A percentile compares a stretch with the other conserved stretches of the same genome.
Evolutionary conservation across 441 rosid genomes (phyloP).

Genomic region (Geranium incanum): DNA sequence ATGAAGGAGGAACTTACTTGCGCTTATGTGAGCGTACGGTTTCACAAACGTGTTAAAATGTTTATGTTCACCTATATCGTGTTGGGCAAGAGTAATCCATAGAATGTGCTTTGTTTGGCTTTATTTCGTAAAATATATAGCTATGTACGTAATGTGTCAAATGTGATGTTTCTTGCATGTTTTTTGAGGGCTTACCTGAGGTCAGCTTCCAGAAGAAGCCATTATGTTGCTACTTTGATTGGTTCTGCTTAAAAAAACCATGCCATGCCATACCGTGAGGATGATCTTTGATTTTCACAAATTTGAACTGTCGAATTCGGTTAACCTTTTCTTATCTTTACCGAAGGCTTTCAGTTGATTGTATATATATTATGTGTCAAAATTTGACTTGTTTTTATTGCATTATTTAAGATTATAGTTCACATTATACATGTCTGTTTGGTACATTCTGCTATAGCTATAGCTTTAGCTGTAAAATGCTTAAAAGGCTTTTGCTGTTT

Average conservation of each 20-base stretch:
- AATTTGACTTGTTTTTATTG: background rate
- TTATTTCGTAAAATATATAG: background rate
- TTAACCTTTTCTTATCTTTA: background rate
- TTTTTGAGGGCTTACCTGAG: background rate
- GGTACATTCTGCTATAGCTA: too few species aligned
- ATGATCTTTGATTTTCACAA: background rate
- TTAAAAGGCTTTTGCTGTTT: background rate
- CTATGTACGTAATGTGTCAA: too few species aligned
- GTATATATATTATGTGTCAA: background rate
- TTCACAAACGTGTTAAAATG: background rate
- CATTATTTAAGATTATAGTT: background rate
- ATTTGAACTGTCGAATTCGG: background rate
- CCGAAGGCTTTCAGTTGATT: background rate
- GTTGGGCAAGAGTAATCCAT: background rate
- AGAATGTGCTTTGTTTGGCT: background rate
- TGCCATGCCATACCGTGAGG: background rate
- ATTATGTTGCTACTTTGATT: background rate
- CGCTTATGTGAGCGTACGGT: too few species aligned
- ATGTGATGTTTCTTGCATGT: too few species aligned
- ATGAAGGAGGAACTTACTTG: background rate
- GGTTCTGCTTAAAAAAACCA: background rate
- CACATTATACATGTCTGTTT: too few species aligned
- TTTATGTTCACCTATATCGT: background rate
- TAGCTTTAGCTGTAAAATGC: background rate
- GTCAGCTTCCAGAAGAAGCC: background rate